Base-by-base conservation (phyloP, 2,329 filamentous ascomycete species). In the Teratosphaeria nubilosa region DNA sequence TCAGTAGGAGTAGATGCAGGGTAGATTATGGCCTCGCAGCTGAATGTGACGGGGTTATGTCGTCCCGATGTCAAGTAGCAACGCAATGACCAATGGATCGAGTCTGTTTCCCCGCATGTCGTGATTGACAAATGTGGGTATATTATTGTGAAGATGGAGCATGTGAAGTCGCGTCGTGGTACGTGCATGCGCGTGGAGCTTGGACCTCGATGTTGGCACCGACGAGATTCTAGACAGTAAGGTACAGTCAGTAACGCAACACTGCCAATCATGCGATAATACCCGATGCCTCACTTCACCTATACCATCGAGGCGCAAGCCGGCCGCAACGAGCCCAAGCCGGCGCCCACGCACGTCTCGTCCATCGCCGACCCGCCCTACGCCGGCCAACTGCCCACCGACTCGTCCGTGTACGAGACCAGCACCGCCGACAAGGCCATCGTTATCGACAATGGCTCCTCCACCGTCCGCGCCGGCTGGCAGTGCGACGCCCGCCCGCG, bases 371-470 rank as follows among this genome's bases (percentile, higher is more conserved):
- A 86, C 37, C 82, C 80, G 53, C 83, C 82, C 1, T 86, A 85
- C 70, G 79, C 79, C 65, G 82, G 83, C 60, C 81, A 80, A 68
- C 78, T 78, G 51, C 74, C 80, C 55, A 74, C 81, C 53, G 80
- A 84, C 66, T 76, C 79, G 9, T 86, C 92, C 67, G 89, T 88
- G 53, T 91, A 87, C 69, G 80, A 83, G 67, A 80, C 82, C 65
- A 91, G 89, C 60, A 80, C 68, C 45, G 62, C 67, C 51, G 71
- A 75, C 56, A 88, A 86, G 55, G 90, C 91, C 55, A 96, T 99
- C 69, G 89, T 99, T 62, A 97, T 99, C 70, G 94, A 99, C 77
- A 96, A 96, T 87, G 94, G 94, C 65, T 94, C 92, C 25, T 95
- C 88, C 56, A 80, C 86, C 32, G 84, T 96, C 60, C 90, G 95